Evolutionary conservation across 352 stramenopile genomes (phyloP), one percentile per base, ranked within the genome.

Genomic region (Phytophthora ohioensis): DNA sequence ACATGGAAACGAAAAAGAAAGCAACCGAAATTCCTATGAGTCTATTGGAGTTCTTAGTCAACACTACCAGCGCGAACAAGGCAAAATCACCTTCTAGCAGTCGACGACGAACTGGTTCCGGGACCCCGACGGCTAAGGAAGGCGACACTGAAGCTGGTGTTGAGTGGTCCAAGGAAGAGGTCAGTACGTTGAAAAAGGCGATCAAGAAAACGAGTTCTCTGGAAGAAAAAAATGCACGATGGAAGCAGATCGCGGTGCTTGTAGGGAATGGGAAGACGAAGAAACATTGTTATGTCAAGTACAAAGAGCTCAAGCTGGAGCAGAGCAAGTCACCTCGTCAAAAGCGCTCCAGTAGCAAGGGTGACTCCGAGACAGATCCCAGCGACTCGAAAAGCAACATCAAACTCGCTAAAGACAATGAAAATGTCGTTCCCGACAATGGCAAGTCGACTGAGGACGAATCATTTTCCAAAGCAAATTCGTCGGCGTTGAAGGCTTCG

Each of bases 201-300:
- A 93, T 91, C 64, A 93, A 93, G 61, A 82, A 87, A 53, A 93
- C 86, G 0, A 83, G 57, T 9, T 41, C 59, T 5, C 46, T 91
- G 1, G 76, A 84, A 17, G 83, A 94, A 62, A 95, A 91, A 66
- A 92, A 86, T 51, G 79, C 81, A 13, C 86, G 84, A 15, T 95
- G 86, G 86, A 91, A 87, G 38, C 62, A 88, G 46, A 92, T 93
- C 45, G 82, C 82, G 0, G 52, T 13, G n/a, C 46, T 85, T 11
- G 81, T 95, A 11, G 82, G 86, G 11, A 84, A 81, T 45, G 69
- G 71, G 1, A 91, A 89, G 57, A 79, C 71, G n/a, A 94, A 94
- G 52, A 92, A 92, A 64, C 75, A 92, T 43, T 95, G 88, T 71
- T 93, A 94, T 60, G 17, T 92, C 34, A 94, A 95, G 71, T 95